Conservation (phyloP, 495 filamentous ascomycete species). For the Penicillium crystallinum region DNA sequence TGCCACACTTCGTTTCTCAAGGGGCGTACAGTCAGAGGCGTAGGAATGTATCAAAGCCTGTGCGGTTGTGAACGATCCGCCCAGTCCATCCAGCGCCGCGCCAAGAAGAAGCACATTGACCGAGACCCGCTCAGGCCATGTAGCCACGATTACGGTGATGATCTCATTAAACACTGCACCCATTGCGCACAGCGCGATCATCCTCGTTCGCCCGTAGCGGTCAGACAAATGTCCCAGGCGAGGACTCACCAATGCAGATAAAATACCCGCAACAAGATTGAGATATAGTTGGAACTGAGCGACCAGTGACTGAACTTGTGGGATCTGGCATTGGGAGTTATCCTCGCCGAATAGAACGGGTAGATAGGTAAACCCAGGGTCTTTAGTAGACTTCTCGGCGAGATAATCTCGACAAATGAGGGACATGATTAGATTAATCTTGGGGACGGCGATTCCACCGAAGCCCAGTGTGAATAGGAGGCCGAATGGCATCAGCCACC, state of each 20-base stretch:
- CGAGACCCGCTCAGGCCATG: constrained; percentile 62
- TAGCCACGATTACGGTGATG: constrained; percentile 70
- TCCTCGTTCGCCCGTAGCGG: constrained; percentile 69
- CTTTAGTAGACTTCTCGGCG: constrained; percentile 48
- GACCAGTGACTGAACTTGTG: constrained; percentile 67
- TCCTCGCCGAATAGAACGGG: constrained; percentile 62
- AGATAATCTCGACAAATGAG: constrained; percentile 80
- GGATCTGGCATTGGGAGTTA: constrained; percentile 67
- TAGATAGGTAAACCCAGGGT: constrained; percentile 55
- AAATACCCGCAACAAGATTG: constrained; percentile 62
- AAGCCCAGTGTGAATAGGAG: constrained; percentile 74
- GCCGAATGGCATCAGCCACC: constrained; percentile 77
- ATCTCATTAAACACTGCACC: constrained; percentile 66
- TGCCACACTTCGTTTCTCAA: constrained; percentile 69
- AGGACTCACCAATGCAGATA: constrained; percentile 72
- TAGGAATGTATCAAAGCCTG: constrained; percentile 82
- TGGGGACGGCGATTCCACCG: constrained; percentile 75
- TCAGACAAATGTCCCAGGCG: constrained; percentile 83
- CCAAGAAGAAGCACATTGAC: constrained; percentile 73
- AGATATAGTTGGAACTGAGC: constrained; percentile 72
- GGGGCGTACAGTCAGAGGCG: constrained; percentile 78
- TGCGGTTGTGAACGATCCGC: constrained; percentile 78
- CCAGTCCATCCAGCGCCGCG: constrained; percentile 69
- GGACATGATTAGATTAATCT: constrained; percentile 70
- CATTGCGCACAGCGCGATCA: constrained; percentile 62